Base-by-base conservation (phyloP, 1,284 basidiomycete genomes). In the Entoloma clypeatum region DNA sequence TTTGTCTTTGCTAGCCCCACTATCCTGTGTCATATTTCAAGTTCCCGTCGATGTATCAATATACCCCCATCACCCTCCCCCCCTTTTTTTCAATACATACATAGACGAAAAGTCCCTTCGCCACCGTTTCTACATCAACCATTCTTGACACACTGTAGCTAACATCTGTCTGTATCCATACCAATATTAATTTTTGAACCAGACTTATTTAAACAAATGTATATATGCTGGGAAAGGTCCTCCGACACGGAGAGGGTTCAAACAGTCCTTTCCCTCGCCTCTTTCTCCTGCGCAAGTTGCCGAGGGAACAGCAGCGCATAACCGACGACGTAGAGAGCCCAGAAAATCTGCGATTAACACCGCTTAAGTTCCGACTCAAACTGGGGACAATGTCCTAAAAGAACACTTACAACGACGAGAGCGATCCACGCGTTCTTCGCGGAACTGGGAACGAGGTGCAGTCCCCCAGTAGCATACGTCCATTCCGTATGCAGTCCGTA, bases 361-460 rank as follows among this genome's bases (percentile, higher is more conserved):
- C 25, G 3, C 9, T 29, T 37, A 43, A 16, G 5, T 4, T 9
- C 10, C 22, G n/a, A 24, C 22, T 17, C 18, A 26, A 16, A 44
- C 24, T 26, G 10, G 6, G 13, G 26, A 16, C 30, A 21, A 17
- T 7, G 13, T 33, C 9, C 7, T 17, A n/a, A 8, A 33, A n/a
- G 11, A 19, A 19, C 4, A 64, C 70, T 52, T 48, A 74, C 74
- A 30, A 74, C 62, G 28, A 74, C 50, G 27, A 75, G 55, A 2
- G 72, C 74, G 35, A 71, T 40, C 74, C 75, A 78, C 6, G 71
- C 71, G 30, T 66, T 42, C 52, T 71, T 69, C 2, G 70, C 73
- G 7, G 61, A 61, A 23, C 57, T 34, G 1, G 68, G 62, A n/a
- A 75, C 59, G 16, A 51, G 21, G 38, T 72, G 68, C 4, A 64